phyloP scores from a whole-genome alignment of 371 early-diverging fungal species.

The Basidiobolus meristosporus region DNA sequence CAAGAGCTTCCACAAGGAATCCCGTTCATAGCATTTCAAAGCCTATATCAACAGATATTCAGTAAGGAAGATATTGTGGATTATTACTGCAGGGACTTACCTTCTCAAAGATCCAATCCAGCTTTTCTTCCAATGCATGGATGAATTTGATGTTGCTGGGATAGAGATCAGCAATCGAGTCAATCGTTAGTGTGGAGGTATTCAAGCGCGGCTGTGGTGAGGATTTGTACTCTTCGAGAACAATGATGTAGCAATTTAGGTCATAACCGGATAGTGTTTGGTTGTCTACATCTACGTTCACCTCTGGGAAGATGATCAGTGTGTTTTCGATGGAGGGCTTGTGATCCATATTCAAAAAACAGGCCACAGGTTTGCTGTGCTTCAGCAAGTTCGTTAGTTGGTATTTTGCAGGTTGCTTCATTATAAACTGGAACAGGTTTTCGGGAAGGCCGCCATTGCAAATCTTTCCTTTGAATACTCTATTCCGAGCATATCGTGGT shows the following conservation, averaged over 20 bases:
- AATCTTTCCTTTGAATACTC: constrained; percentile 21
- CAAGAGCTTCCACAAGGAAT: constrained; percentile 12
- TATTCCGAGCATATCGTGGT: constrained; percentile 36
- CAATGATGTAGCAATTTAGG: background rate
- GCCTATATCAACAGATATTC: constrained; percentile 5
- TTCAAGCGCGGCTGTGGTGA: background rate
- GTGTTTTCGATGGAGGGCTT: too few relatives aligned
- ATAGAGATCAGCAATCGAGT: background rate
- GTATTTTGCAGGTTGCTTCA: constrained; percentile 39
- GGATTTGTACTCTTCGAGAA: background rate
- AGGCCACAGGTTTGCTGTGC: constrained; percentile 11
- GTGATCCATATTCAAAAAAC: constrained; percentile 6
- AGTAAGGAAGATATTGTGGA: too few relatives aligned
- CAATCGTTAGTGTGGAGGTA: background rate
- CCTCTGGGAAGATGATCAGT: too few relatives aligned
- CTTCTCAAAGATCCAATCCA: constrained; percentile 9
- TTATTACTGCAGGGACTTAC: too few relatives aligned
- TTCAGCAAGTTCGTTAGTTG: constrained; percentile 19
- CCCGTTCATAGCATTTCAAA: constrained; percentile 14
- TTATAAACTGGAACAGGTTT: constrained; percentile 34
- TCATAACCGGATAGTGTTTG: too few relatives aligned
- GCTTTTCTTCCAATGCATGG: constrained; percentile 10
- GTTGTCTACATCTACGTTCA: too few relatives aligned
- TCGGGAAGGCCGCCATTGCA: constrained; percentile 6
- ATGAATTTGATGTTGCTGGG: constrained; percentile 6